phyloP scores from a whole-genome alignment of 129 eudicot genomes.

The Pulicaria dysenterica region DNA sequence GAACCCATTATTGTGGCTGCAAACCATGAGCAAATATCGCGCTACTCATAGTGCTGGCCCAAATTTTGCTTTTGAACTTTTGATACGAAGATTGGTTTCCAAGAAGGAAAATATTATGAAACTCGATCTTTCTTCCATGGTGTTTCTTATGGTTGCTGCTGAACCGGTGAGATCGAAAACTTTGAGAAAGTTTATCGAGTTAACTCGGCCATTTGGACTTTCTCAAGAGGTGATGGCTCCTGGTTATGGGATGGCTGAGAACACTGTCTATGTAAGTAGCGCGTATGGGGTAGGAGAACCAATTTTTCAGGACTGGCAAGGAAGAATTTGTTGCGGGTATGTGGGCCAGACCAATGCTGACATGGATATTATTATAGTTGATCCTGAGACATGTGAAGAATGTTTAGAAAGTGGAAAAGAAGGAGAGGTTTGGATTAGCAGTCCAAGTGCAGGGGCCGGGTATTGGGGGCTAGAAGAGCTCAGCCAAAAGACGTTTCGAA shows the following conservation, averaged over 20 bases:
- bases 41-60: slow-evolving; percentile 55
- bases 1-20: slow-evolving; percentile 52
- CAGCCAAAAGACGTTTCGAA: slow-evolving; percentile 40
- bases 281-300: slow-evolving; percentile 48
- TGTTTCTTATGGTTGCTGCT: slow-evolving; percentile 54
- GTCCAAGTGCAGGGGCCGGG: slow-evolving; percentile 54
- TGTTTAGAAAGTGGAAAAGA: slow-evolving; percentile 42
- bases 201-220: slow-evolving; percentile 46
- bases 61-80: slow-evolving; percentile 49
- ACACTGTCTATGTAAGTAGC: slow-evolving; percentile 42
- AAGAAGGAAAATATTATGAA: slow-evolving; percentile 24
- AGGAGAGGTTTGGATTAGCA: slow-evolving; percentile 54
- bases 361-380: slow-evolving; percentile 41
- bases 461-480: slow-evolving; percentile 53
- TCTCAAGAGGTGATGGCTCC: slow-evolving; percentile 53
- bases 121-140: slow-evolving; percentile 51
- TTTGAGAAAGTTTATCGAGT: slow-evolving; percentile 43
- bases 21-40: slow-evolving; percentile 42
- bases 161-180: slow-evolving; percentile 51
- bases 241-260: slow-evolving; percentile 58
- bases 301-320: slow-evolving; percentile 47
- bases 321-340: slow-evolving; percentile 53
- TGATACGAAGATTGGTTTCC: slow-evolving; percentile 33
- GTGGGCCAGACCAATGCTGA: slow-evolving; percentile 37
- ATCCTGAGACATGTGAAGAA: slow-evolving; percentile 46